A percentile compares a stretch with the other conserved stretches of the same genome.
Evolutionary conservation across 1,284 basidiomycete genomes (phyloP).

Genomic region (Apiotrichum brassicae): DNA sequence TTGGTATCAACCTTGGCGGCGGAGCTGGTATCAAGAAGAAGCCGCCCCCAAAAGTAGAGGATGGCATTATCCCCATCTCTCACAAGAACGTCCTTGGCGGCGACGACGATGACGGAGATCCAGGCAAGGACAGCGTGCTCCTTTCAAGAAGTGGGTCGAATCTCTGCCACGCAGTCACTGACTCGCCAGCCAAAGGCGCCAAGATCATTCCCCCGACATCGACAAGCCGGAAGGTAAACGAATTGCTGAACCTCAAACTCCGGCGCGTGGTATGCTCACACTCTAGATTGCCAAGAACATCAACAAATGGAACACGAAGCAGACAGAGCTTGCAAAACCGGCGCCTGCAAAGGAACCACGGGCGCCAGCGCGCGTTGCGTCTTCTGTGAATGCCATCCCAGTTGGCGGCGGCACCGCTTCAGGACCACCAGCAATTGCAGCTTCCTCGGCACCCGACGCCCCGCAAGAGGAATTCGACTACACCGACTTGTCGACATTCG

Average conservation of each 20-base stretch:
- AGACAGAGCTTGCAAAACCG: slow-evolving; percentile 60
- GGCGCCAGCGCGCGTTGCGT: slow-evolving; percentile 26
- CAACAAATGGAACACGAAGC: slow-evolving; percentile 89
- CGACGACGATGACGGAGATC: slow-evolving; percentile 63
- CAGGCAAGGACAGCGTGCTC: slow-evolving; percentile 47
- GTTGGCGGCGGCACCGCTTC: slow-evolving; percentile 7
- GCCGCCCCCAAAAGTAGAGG: slow-evolving; percentile 24
- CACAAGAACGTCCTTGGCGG: slow-evolving; percentile 31
- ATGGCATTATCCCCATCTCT: slow-evolving; percentile 32
- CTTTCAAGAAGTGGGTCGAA: slow-evolving; percentile 41
- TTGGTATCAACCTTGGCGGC: slow-evolving; percentile 35
- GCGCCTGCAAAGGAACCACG: slow-evolving; percentile 19
- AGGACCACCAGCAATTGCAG: not conserved
- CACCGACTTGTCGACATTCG: slow-evolving; percentile 53
- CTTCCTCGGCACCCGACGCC: slow-evolving; percentile 1
- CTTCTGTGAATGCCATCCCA: slow-evolving; percentile 30
- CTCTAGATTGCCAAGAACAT: slow-evolving; percentile 76
- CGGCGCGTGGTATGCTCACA: slow-evolving; percentile 1
- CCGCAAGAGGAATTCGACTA: slow-evolving; percentile 64
- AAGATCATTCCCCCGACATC: slow-evolving; percentile 77
- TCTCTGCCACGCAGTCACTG: slow-evolving; percentile 2
- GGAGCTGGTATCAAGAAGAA: slow-evolving; percentile 16
- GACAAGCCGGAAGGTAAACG: slow-evolving; percentile 74
- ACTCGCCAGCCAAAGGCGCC: slow-evolving; percentile 41
- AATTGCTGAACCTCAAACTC: not conserved